Percentiles rank a stretch among this genome's conserved stretches.
phyloP scores from a whole-genome alignment of 1,284 basidiomycete genomes.

The Trichosporon sp. region DNA sequence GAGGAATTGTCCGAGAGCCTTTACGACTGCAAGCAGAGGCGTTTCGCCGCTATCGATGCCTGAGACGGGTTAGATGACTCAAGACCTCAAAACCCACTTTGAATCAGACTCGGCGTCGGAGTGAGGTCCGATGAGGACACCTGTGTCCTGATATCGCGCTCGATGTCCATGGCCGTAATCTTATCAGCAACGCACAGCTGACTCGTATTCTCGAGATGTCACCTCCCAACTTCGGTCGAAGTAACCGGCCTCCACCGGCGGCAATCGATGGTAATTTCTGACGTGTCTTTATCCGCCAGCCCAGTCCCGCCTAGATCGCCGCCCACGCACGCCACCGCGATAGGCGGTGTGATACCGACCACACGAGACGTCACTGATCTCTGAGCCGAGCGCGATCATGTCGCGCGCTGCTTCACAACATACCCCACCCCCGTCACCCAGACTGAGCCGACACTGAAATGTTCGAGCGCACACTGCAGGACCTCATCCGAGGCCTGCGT shows the following conservation, averaged over 20 bases:
- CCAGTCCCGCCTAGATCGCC: background rate
- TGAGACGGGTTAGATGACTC: conserved; percentile 37
- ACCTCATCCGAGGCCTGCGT: conserved; percentile 82
- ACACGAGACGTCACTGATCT: conserved; percentile 1
- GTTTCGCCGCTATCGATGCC: conserved; percentile 60
- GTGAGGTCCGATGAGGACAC: conserved; percentile 39
- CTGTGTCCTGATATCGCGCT: conserved; percentile 40
- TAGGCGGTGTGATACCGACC: background rate
- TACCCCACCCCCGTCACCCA: background rate
- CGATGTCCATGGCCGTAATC: conserved; percentile 34
- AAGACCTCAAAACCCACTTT: conserved; percentile 22
- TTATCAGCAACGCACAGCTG: conserved; percentile 1
- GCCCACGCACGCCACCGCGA: background rate
- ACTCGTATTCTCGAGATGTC: background rate
- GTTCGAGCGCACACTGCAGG: conserved; percentile 91
- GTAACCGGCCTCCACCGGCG: background rate
- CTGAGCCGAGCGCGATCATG: background rate
- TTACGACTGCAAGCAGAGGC: conserved; percentile 76
- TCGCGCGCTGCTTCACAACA: background rate
- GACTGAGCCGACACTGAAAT: conserved; percentile 48
- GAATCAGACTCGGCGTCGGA: conserved; percentile 35
- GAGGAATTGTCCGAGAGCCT: conserved; percentile 76
- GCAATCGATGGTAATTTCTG: background rate
- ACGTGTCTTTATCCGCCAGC: background rate
- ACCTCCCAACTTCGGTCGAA: background rate